Percentiles rank a stretch among this genome's conserved stretches.
Evolutionary conservation across 1,139 yeast genomes (phyloP).

Genomic region (Dujonia santamariae): DNA sequence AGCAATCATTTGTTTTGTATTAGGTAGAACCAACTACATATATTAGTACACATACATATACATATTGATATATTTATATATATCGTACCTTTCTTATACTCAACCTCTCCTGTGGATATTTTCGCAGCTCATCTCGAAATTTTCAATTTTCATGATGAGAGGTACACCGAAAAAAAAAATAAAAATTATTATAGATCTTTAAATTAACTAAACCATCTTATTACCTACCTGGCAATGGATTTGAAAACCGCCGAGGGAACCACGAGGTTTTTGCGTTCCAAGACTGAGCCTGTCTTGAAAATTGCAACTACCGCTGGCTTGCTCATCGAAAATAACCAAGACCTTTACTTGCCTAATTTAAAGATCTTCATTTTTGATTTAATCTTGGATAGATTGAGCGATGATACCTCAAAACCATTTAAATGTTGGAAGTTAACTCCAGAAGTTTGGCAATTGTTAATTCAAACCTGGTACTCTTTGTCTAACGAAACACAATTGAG

Average conservation of each 20-base stretch:
- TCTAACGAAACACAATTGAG: slow-evolving; percentile 12
- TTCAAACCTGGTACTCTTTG: slow-evolving; percentile 34
- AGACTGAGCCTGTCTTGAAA: slow-evolving; percentile 40
- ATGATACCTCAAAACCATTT: slow-evolving; percentile 26
- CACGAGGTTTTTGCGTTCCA: slow-evolving; percentile 64
- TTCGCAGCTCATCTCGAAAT: slow-evolving; percentile 8
- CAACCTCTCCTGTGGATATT: background rate
- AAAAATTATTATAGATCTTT: background rate
- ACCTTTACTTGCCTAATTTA: slow-evolving; percentile 59
- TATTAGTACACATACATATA: background rate
- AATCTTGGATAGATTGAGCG: slow-evolving; percentile 63
- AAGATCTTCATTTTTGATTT: slow-evolving; percentile 62
- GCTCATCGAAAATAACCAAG: slow-evolving; percentile 32
- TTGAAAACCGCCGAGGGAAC: slow-evolving; percentile 53
- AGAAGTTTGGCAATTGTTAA: slow-evolving; percentile 48
- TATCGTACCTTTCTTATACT: background rate
- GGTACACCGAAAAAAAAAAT: slow-evolving; percentile 10
- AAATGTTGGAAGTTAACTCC: slow-evolving; percentile 38
- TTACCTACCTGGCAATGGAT: slow-evolving; percentile 11
- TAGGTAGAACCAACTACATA: background rate
- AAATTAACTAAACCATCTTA: background rate
- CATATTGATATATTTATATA: background rate
- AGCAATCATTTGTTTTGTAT: background rate
- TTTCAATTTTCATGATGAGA: background rate
- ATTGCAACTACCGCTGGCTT: slow-evolving; percentile 41